phyloP scores from a whole-genome alignment of 2,329 filamentous ascomycete genomes.

The Orbilia javanica region DNA sequence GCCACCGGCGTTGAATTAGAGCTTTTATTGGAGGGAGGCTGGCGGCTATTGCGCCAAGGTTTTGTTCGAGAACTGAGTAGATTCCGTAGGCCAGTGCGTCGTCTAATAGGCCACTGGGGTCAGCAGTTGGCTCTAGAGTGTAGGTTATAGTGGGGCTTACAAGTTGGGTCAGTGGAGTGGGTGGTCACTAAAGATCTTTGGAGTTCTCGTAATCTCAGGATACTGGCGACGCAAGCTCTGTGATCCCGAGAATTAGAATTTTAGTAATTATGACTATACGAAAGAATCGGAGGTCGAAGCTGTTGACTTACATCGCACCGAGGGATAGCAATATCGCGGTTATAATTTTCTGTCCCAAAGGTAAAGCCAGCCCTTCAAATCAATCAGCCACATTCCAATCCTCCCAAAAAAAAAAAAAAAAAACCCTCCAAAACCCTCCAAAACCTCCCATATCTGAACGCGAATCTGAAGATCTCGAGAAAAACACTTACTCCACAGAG shows the following conservation, averaged over 20 bases:
- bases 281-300: background rate
- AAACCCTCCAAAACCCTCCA: no score
- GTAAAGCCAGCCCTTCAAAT: constrained; percentile 30
- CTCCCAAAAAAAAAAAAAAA: background rate
- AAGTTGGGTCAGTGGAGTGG: constrained; percentile 30
- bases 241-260: background rate
- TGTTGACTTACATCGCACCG: constrained; percentile 38
- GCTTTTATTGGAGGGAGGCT: constrained; percentile 48
- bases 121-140: background rate
- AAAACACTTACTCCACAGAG: constrained; percentile 37
- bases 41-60: constrained; percentile 43
- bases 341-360: constrained; percentile 40
- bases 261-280: background rate
- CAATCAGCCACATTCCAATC: background rate
- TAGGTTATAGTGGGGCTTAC: constrained; percentile 13
- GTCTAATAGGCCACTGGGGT: background rate
- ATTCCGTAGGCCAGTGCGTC: constrained; percentile 26
- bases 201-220: constrained; percentile 37
- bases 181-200: constrained; percentile 22
- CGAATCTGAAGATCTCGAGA: background rate
- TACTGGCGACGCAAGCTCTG: constrained; percentile 44
- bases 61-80: constrained; percentile 42
- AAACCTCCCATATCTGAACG: no score
- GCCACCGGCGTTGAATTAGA: constrained; percentile 35
- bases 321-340: constrained; percentile 40